Conservation (phyloP, 257 asterid genomes). For the Capsicum baccatum region DNA sequence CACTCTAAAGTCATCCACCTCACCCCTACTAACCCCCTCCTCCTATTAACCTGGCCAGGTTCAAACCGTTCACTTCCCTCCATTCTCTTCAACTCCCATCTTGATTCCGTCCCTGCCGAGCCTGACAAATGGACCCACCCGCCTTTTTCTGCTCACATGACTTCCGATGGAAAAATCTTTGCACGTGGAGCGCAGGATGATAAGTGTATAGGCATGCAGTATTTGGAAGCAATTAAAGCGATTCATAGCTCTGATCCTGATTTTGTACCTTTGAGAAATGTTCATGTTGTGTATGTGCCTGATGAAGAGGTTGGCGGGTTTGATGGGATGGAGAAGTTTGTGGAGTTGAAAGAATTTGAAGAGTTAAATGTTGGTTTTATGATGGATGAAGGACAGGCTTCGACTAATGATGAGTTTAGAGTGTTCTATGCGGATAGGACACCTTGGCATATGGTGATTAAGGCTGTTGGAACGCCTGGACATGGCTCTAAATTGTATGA, state of each 20-base stretch:
- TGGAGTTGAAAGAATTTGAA: slow-evolving; percentile 53
- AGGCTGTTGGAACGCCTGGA: slow-evolving; percentile 73
- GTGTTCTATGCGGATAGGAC: slow-evolving; percentile 87
- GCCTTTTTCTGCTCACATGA: slow-evolving; percentile 72
- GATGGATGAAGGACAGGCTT: slow-evolving; percentile 95
- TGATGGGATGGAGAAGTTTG: slow-evolving; percentile 87
- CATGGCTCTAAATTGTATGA: slow-evolving; percentile 90
- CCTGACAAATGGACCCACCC: slow-evolving; percentile 75
- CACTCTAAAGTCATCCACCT: slow-evolving; percentile 45
- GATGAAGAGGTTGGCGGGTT: slow-evolving; percentile 89
- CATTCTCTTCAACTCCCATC: slow-evolving; percentile 81
- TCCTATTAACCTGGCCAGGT: slow-evolving; percentile 78
- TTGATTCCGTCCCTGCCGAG: slow-evolving; percentile 94
- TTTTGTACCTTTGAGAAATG: slow-evolving; percentile 56
- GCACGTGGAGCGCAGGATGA: slow-evolving; percentile 98
- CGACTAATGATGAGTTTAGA: slow-evolving; percentile 73
- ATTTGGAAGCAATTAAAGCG: slow-evolving; percentile 67
- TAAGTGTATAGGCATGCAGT: slow-evolving; percentile 84
- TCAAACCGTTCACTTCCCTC: slow-evolving; percentile 78
- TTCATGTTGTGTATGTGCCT: slow-evolving; percentile 77
- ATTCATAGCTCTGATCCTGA: slow-evolving; percentile 8
- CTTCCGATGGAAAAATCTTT: slow-evolving; percentile 65
- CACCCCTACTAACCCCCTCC: slow-evolving; percentile 65
- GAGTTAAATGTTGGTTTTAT: slow-evolving; percentile 76
- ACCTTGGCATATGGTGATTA: slow-evolving; percentile 87